These are phyloP conservation scores for Fusarium oligoseptatum DNA, from an alignment of 2,329 filamentous ascomycete genomes.

Conservation along the genomic window DNA sequence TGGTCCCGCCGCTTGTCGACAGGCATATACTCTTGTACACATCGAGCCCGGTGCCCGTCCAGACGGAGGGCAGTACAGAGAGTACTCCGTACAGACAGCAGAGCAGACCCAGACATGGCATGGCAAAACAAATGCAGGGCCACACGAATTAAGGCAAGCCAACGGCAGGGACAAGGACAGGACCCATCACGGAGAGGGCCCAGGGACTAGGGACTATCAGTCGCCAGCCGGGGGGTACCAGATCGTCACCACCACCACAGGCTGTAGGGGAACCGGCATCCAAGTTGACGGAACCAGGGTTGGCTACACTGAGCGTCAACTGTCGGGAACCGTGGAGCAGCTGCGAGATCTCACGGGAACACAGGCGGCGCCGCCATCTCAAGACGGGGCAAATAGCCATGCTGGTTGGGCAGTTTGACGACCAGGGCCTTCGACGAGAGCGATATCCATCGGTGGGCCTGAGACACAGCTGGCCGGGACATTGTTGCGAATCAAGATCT, in stretches of 20 bases:
- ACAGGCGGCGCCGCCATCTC: slow-evolving; percentile 48
- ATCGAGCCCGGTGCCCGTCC: background rate
- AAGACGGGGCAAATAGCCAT: slow-evolving; percentile 40
- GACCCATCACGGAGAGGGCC: slow-evolving; percentile 26
- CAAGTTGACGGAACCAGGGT: slow-evolving; percentile 51
- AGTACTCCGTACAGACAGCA: slow-evolving; percentile 14
- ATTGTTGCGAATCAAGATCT: slow-evolving; percentile 56
- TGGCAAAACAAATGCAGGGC: slow-evolving; percentile 33
- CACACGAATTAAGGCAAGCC: slow-evolving; percentile 36
- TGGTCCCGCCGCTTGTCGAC: slow-evolving; percentile 38
- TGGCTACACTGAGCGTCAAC: slow-evolving; percentile 43
- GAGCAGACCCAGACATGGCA: slow-evolving; percentile 25
- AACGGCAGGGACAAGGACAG: slow-evolving; percentile 32
- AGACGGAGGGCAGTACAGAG: background rate
- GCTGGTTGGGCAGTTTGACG: slow-evolving; percentile 47
- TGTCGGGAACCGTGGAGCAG: slow-evolving; percentile 46
- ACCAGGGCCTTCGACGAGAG: slow-evolving; percentile 33
- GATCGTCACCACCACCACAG: slow-evolving; percentile 45
- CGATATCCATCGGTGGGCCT: slow-evolving; percentile 40
- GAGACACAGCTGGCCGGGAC: slow-evolving; percentile 49
- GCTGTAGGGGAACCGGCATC: slow-evolving; percentile 44
- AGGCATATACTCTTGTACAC: slow-evolving; percentile 28
- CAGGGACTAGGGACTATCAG: slow-evolving; percentile 33
- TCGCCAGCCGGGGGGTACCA: slow-evolving; percentile 37
- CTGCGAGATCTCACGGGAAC: slow-evolving; percentile 50